Evolutionary conservation across 2,329 filamentous ascomycete species (phyloP).

Genomic region (Myriosclerotinia curreyana): DNA sequence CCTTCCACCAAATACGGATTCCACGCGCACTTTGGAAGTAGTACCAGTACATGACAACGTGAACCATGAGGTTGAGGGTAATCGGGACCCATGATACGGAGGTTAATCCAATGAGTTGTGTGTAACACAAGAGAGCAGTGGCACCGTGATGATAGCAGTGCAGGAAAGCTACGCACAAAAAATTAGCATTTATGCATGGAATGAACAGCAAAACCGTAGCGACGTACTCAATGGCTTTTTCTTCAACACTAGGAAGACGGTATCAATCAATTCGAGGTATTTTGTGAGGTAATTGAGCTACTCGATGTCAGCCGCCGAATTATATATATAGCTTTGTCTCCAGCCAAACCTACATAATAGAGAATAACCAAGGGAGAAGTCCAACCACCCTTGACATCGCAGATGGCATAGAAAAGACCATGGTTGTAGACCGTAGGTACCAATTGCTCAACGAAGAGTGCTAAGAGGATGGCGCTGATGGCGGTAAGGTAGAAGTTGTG

Average conservation of each 20-base stretch:
- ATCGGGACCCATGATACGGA: constrained; percentile 95
- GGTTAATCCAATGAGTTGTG: constrained; percentile 88
- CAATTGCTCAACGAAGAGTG: constrained; percentile 87
- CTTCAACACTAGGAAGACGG: constrained; percentile 96
- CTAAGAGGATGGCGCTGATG: constrained; percentile 77
- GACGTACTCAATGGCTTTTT: constrained; percentile 89
- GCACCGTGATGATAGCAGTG: constrained; percentile 99
- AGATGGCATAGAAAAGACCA: constrained; percentile 88
- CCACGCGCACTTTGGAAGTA: constrained; percentile 99
- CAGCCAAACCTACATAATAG: constrained; percentile 76
- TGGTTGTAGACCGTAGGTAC: constrained; percentile 75
- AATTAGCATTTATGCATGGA: constrained; percentile 38
- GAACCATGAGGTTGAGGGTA: constrained; percentile 85
- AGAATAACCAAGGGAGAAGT: constrained; percentile 88
- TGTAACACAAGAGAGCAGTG: constrained; percentile 96
- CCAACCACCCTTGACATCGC: constrained; percentile 79
- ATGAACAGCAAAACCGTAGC: background rate
- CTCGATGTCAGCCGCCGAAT: constrained; percentile 41
- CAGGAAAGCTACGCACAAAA: constrained; percentile 67
- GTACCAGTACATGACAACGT: constrained; percentile 99
- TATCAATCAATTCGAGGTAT: constrained; percentile 93
- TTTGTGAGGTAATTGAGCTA: constrained; percentile 98
- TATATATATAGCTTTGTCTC: background rate
- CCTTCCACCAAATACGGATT: constrained; percentile 98
- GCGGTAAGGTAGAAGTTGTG: constrained; percentile 94